Base-by-base conservation (phyloP, 2,329 filamentous ascomycete genomes). In the Colletotrichum noveboracense region DNA sequence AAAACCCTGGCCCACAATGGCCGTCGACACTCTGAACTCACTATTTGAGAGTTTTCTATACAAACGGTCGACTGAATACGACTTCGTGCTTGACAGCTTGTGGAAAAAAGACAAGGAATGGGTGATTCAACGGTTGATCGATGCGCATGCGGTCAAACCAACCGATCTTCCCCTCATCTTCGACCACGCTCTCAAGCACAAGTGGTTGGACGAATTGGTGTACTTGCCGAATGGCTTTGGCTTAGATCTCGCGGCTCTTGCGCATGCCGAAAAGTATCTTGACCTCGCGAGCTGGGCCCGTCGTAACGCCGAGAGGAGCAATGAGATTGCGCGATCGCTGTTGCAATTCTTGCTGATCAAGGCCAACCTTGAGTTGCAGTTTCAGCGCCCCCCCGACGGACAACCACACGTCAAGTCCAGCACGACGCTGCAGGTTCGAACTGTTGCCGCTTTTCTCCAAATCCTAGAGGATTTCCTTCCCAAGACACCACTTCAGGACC, bases 61-160 rank as follows among this genome's bases (percentile, higher is more conserved):
- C 80, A 96, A 96, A 83, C 91, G 93, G 71, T 92, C 95, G 13
- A 90, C 93, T 6, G 92, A 96, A 71, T 94, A 95, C 82, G 93
- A 96, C 78, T 97, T 98, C 77, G 96, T 98, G 16, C 90, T 99
- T 73, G 94, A 98, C 81, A 96, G 95, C 74, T 87, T 98, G 7
- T 98, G 96, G 96, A 93, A 94, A 79, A 96, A 97, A 82, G 95
- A 98, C 82, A 94, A 93, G 78, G 90, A 93, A 24, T 98, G 96
- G 94, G 94, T 98, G 18, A 93, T 93, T 12, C 91, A 93, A 78
- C 92, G 94, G 74, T 91, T 99, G 38, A 92, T 96, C 56, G 93
- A 96, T 75, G 90, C 91, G 10, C 95, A 97, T 81, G 95, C 95
- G 9, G 87, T 94, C 65, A 93, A 95, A 81, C 94, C 86, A n/a